These are phyloP conservation scores for Fraxinus dipetala DNA, from an alignment of 305 asterid genomes.

Conservation along the genomic window DNA sequence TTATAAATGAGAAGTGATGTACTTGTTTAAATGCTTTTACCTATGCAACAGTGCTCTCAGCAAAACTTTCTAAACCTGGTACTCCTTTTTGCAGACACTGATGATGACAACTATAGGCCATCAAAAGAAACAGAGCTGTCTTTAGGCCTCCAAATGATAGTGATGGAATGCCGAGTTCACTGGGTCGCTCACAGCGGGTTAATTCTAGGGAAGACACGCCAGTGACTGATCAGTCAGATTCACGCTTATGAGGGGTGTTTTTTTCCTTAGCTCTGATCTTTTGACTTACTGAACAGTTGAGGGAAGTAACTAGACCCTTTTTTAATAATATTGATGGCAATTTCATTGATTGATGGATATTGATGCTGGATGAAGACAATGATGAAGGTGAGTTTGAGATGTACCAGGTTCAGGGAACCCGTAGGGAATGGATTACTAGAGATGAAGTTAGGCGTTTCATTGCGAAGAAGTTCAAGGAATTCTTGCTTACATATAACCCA, in stretches of 20 bases:
- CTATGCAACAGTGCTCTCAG: background rate
- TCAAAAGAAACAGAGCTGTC: constrained; percentile 72
- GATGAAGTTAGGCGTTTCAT: constrained; percentile 97
- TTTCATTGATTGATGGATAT: constrained; percentile 15
- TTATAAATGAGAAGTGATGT: background rate
- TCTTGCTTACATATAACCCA: constrained; percentile 77
- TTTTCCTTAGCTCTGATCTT: constrained; percentile 4
- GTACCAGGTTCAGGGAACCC: constrained; percentile 87
- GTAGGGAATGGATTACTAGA: constrained; percentile 93
- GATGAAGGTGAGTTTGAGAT: constrained; percentile 80
- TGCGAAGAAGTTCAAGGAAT: constrained; percentile 84
- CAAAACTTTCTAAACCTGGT: constrained; percentile 2
- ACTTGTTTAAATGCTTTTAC: background rate
- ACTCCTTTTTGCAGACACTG: constrained; percentile 59
- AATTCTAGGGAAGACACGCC: constrained; percentile 70
- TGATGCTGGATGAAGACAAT: constrained; percentile 71
- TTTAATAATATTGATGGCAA: background rate
- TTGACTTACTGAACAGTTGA: background rate
- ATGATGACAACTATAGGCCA: constrained; percentile 79
- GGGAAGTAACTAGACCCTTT: background rate
- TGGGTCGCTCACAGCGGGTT: constrained; percentile 61
- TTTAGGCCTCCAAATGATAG: constrained; percentile 68
- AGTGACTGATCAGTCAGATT: constrained; percentile 82
- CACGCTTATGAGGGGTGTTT: constrained; percentile 63
- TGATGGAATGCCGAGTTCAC: constrained; percentile 83